Percentiles rank a stretch among this genome's conserved stretches.
Conservation (phyloP, 306 rosid genomes). For the Begonia masoniana region DNA sequence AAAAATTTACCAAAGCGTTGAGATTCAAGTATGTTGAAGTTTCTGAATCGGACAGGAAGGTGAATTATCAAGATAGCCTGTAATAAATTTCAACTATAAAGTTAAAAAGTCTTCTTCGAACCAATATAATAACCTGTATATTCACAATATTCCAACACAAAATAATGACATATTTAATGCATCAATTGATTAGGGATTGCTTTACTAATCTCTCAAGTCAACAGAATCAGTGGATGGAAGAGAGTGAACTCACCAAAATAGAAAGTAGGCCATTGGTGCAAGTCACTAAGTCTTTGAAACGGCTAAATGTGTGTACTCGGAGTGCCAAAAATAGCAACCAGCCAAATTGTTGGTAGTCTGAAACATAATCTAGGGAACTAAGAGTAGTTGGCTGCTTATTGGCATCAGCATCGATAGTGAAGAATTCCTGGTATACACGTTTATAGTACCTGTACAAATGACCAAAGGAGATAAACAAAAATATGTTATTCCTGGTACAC, state of each 20-base stretch:
- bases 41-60: constrained; percentile 58
- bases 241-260: constrained; percentile 57
- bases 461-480: no score
- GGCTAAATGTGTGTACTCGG: constrained; percentile 85
- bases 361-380: constrained; percentile 28
- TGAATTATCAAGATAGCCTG: constrained; percentile 93
- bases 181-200: no score
- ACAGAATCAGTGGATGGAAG: not conserved
- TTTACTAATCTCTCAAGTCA: no score
- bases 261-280: constrained; percentile 86
- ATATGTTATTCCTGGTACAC: no score
- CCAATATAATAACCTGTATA: no score
- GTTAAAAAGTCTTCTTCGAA: no score
- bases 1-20: constrained; percentile 52
- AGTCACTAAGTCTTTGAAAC: constrained; percentile 79
- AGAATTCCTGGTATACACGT: constrained; percentile 73
- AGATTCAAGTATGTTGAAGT: constrained; percentile 54
- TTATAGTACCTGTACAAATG: constrained; percentile 53
- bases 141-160: no score
- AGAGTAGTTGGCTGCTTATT: constrained; percentile 27
- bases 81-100: constrained; percentile 15
- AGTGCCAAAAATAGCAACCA: constrained; percentile 97
- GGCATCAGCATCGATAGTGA: constrained; percentile 43
- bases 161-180: no score
- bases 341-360: constrained; percentile 88